Evolutionary conservation across 1,284 basidiomycete species (phyloP), one percentile per base, ranked within the genome.

Genomic region (Ustilago lituana): DNA sequence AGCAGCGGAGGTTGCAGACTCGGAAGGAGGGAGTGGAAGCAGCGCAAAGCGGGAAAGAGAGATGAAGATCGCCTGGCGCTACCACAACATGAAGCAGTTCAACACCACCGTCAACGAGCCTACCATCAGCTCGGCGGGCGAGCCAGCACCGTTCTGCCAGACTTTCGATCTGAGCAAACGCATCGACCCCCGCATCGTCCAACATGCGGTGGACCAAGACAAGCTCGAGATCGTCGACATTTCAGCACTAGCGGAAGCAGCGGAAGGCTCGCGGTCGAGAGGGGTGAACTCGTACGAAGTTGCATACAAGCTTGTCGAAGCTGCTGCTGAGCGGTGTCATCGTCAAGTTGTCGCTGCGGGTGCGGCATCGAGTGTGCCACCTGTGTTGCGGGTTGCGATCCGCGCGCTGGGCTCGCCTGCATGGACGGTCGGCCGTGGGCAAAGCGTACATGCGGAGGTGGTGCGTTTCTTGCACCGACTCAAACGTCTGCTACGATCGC

Each of bases 71-170:
- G 95, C 95, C 33, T 98, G 95, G 92, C 86, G 95, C 77, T 98
- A 98, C 82, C 91, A 92, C 76, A 86, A 88, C 62, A 91, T 96
- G 91, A 91, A 90, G 83, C 89, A 87, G 83, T 95, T 95, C 82
- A 89, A 91, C 83, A 96, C 93, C 1, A 93, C 91, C 1, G 89
- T 95, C 24, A 78, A 63, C 45, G 54, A 64, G 36, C 50, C 60
- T 0, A 43, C 44, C 40, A 22, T 32, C 10, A 54, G 27, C 39
- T 23, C 60, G 12, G 26, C 37, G 8, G 23, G 37, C 1, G 58
- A 62, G 15, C 44, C 56, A 1, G 29, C 36, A 51, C 85, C 88
- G 22, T 91, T 87, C 76, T 91, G 89, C 77, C 84, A 85, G 48
- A 84, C 86, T 4, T 91, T 93, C 77, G 91, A 93, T 79, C 83